Evolutionary conservation across 495 filamentous ascomycete species (phyloP).

Genomic region (Hyaloscypha hepaticicola): DNA sequence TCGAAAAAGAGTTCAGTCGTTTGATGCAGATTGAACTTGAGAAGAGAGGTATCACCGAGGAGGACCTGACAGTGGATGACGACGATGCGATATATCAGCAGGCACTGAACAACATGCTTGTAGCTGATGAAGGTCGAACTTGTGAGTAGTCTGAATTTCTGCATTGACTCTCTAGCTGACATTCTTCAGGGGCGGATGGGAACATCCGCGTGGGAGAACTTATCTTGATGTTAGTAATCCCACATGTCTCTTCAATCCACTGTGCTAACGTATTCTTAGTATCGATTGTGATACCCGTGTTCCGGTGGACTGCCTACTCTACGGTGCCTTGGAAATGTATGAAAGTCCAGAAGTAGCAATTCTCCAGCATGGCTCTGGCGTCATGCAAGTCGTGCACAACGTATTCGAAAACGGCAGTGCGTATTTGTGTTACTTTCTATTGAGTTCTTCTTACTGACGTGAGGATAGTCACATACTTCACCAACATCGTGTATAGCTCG

Average conservation of each 20-base stretch:
- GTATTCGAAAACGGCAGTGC: constrained; percentile 56
- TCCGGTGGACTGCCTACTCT: constrained; percentile 61
- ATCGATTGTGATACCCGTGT: too few species aligned
- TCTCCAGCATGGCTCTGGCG: constrained; percentile 64
- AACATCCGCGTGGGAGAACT: constrained; percentile 71
- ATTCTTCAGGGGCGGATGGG: constrained; percentile 68
- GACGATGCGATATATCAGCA: too few species aligned
- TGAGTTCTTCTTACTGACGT: not conserved
- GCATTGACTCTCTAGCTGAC: too few species aligned
- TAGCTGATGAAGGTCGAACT: constrained; percentile 57
- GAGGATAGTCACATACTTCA: constrained; percentile 64
- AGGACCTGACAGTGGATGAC: too few species aligned
- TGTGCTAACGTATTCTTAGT: too few species aligned
- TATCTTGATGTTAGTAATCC: too few species aligned
- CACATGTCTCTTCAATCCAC: too few species aligned
- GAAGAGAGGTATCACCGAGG: constrained; percentile 45
- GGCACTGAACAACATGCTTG: constrained; percentile 52
- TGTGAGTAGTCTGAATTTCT: too few species aligned
- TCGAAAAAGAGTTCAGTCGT: constrained; percentile 55
- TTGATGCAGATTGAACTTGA: constrained; percentile 29
- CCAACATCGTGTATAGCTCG: constrained; percentile 68
- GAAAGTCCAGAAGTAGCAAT: constrained; percentile 68
- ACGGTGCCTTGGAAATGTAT: constrained; percentile 69
- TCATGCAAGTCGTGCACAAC: constrained; percentile 64
- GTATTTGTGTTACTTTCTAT: not conserved